Evolutionary conservation across 2,329 filamentous ascomycete genomes (phyloP).

Genomic region (Aspergillus sp.): DNA sequence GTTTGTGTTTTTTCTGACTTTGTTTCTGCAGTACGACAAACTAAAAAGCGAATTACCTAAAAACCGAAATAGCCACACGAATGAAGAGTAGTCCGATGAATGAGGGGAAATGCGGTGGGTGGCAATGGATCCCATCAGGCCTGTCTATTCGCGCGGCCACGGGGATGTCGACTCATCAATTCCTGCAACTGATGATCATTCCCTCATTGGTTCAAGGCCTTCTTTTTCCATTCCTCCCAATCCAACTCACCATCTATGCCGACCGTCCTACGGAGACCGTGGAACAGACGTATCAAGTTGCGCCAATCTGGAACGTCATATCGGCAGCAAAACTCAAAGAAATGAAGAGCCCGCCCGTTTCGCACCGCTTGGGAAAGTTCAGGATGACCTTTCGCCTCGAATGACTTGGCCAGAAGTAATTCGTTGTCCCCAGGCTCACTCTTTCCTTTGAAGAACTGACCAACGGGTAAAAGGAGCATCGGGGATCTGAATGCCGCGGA

Average conservation of each 20-base stretch:
- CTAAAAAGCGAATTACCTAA: no score
- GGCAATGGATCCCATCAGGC: no score
- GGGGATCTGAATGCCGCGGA: conserved; percentile 42
- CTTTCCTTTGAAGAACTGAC: conserved; percentile 40
- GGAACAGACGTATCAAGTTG: conserved; percentile 44
- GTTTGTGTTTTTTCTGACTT: no score
- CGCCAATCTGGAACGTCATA: conserved; percentile 46
- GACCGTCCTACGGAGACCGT: conserved; percentile 37
- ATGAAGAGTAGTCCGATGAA: no score
- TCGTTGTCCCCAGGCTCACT: conserved; percentile 41
- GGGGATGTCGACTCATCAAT: no score
- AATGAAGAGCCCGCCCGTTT: conserved; percentile 40
- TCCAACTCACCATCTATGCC: conserved; percentile 34
- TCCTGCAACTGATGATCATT: conserved; percentile 21
- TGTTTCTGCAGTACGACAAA: no score
- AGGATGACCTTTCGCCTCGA: conserved; percentile 35
- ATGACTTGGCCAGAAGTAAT: conserved; percentile 32
- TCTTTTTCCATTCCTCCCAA: conserved; percentile 41
- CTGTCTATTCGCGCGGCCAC: no score
- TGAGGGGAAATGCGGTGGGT: no score
- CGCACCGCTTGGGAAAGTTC: conserved; percentile 40
- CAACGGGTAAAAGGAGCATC: conserved; percentile 39
- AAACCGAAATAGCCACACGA: no score
- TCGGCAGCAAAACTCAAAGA: conserved; percentile 44
- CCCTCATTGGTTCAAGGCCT: conserved; percentile 27